Evolutionary conservation across 345 rosid genomes (phyloP).

Genomic region (Moricandia moricandioides): DNA sequence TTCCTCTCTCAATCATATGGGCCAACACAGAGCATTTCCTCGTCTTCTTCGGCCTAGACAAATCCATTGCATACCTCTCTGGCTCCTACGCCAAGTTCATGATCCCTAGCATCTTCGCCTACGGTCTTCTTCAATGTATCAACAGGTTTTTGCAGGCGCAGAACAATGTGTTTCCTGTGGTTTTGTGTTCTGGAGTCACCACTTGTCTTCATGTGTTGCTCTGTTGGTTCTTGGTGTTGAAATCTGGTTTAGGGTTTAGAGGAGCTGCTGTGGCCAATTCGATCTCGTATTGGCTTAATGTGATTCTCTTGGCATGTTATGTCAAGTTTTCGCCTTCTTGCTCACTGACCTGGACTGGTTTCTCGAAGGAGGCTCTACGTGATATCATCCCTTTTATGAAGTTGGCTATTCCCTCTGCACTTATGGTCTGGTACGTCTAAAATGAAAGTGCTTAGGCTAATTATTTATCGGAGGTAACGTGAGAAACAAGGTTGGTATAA

Average conservation of each 20-base stretch:
- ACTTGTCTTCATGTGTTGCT: conserved; percentile 19
- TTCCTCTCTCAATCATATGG: conserved; percentile 60
- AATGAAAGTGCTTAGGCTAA: background rate
- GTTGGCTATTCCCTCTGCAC: conserved; percentile 46
- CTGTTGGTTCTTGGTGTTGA: conserved; percentile 30
- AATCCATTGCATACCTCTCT: conserved; percentile 18
- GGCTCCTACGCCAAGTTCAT: conserved; percentile 47
- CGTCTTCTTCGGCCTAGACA: conserved; percentile 41
- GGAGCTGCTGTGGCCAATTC: conserved; percentile 36
- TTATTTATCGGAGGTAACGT: background rate
- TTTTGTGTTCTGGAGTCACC: conserved; percentile 27
- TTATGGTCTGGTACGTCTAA: conserved; percentile 42
- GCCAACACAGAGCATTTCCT: conserved; percentile 48
- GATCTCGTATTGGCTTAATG: conserved; percentile 35
- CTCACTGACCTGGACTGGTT: conserved; percentile 40
- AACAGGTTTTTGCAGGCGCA: conserved; percentile 62
- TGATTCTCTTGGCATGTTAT: conserved; percentile 31
- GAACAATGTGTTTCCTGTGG: conserved; percentile 51
- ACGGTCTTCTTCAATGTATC: conserved; percentile 57
- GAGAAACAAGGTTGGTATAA: background rate
- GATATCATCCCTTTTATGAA: conserved; percentile 30
- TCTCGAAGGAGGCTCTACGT: conserved; percentile 35
- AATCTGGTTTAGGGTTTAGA: conserved; percentile 28
- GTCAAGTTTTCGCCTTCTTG: conserved; percentile 39
- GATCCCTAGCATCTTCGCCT: conserved; percentile 63